Conservation (phyloP, 495 filamentous ascomycete genomes). For the Parmelia sp. region DNA sequence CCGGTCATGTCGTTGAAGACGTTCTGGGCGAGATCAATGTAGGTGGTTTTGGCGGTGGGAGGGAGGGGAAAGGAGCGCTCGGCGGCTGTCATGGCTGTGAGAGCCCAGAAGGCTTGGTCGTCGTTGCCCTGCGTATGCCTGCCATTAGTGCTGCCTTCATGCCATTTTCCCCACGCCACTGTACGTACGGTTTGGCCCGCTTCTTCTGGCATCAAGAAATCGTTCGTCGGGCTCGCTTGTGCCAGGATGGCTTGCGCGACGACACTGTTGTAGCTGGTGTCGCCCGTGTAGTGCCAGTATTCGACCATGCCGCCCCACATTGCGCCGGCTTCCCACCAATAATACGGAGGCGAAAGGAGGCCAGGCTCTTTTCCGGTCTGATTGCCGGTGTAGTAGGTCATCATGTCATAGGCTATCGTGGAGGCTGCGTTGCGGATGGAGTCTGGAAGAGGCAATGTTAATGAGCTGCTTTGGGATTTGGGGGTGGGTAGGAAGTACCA, state of each 20-base stretch:
- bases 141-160: background rate
- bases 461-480: background rate
- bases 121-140: constrained; percentile 25
- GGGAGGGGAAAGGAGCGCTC: constrained; percentile 61
- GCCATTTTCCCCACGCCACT: background rate
- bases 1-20: constrained; percentile 60
- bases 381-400: constrained; percentile 61
- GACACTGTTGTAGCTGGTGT: constrained; percentile 60
- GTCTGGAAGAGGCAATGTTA: background rate
- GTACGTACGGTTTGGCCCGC: constrained; percentile 31
- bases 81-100: constrained; percentile 67
- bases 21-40: constrained; percentile 52
- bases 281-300: constrained; percentile 73
- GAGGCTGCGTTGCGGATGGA: constrained; percentile 52
- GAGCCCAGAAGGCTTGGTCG: constrained; percentile 64
- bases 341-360: constrained; percentile 53
- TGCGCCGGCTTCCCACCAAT: constrained; percentile 73
- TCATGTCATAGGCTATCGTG: constrained; percentile 57
- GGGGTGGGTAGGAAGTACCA: background rate
- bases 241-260: constrained; percentile 56
- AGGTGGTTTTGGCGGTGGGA: constrained; percentile 45
- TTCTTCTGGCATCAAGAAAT: constrained; percentile 58
- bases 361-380: constrained; percentile 56
- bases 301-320: constrained; percentile 71
- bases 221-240: constrained; percentile 58